Evolutionary conservation across 2,329 filamentous ascomycete genomes (phyloP).

Genomic region (Neonectria coccinea): DNA sequence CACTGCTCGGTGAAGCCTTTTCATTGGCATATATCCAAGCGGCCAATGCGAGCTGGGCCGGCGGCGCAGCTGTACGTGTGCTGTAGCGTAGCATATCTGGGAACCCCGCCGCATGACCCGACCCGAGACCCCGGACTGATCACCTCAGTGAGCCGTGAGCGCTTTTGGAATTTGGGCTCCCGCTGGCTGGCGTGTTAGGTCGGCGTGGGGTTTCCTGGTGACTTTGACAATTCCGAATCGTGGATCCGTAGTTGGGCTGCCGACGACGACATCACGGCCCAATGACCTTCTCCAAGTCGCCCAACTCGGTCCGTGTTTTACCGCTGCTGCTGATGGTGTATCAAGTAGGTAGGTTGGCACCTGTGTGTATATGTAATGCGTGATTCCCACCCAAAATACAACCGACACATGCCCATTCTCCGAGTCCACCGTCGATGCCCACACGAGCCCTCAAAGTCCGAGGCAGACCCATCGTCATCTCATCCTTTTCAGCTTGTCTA

Average conservation of each 20-base stretch:
- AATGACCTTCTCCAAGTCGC: conserved; percentile 2
- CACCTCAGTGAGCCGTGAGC: neutral
- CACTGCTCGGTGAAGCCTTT: neutral
- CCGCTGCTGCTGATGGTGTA: conserved; percentile 3
- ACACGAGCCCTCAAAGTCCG: conserved; percentile 3
- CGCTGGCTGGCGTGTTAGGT: too few species aligned
- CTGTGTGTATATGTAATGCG: conserved; percentile 9
- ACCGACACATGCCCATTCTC: neutral
- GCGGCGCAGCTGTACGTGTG: conserved; percentile 4
- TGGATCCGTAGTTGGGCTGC: conserved; percentile 1
- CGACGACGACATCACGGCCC: neutral
- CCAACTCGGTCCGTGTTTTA: conserved; percentile 3
- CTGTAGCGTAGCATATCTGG: neutral
- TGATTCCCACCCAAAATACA: conserved; percentile 22
- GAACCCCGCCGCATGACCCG: conserved; percentile 8
- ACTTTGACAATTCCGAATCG: conserved; percentile 16
- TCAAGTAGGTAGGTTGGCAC: neutral
- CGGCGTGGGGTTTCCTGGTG: conserved; percentile 1
- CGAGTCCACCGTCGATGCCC: neutral
- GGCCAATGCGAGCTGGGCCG: conserved; percentile 20
- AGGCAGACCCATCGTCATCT: neutral
- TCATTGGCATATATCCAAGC: conserved; percentile 17
- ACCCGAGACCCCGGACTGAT: conserved; percentile 2
- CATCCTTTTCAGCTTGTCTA: neutral
- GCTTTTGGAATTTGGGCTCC: conserved; percentile 16